Evolutionary conservation across 2,329 filamentous ascomycete species (phyloP).

Genomic region (Penicillium vulpinum): DNA sequence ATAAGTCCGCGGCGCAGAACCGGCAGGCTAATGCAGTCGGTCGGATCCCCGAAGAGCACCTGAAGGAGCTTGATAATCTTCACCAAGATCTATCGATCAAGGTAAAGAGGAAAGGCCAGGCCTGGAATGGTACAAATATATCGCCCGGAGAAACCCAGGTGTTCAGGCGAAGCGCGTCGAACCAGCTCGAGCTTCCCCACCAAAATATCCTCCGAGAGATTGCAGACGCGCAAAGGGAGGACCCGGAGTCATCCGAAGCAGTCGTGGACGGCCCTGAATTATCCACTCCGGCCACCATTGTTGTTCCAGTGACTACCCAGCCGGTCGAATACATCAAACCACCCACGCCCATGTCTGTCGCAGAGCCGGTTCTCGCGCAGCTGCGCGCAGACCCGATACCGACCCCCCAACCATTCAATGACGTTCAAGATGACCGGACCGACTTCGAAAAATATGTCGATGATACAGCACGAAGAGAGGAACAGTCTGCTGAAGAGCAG

Average conservation of each 20-base stretch:
- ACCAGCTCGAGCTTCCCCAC: slow-evolving; percentile 22
- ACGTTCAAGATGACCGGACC: slow-evolving; percentile 30
- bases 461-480: slow-evolving; percentile 36
- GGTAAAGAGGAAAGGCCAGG: slow-evolving; percentile 39
- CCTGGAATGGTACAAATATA: slow-evolving; percentile 32
- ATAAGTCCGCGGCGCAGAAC: slow-evolving; percentile 21
- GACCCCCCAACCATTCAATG: slow-evolving; percentile 10
- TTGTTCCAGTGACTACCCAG: slow-evolving; percentile 11
- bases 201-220: slow-evolving; percentile 18
- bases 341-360: slow-evolving; percentile 32
- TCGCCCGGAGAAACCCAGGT: slow-evolving; percentile 17
- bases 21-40: slow-evolving; percentile 35
- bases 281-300: slow-evolving; percentile 8
- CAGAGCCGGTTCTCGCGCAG: slow-evolving; percentile 27
- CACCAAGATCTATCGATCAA: slow-evolving; percentile 43
- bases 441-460: slow-evolving; percentile 47
- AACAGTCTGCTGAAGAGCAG: slow-evolving; percentile 23
- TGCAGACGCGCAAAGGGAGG: slow-evolving; percentile 11
- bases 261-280: slow-evolving; percentile 16
- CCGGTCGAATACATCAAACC: slow-evolving; percentile 9
- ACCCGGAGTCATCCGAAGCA: slow-evolving; percentile 17
- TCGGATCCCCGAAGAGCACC: slow-evolving; percentile 42
- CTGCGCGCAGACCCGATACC: slow-evolving; percentile 18
- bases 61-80: slow-evolving; percentile 43
- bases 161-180: slow-evolving; percentile 21